These are phyloP conservation scores for Penicillium odoratum DNA, from an alignment of 495 filamentous ascomycete species.

Conservation along the genomic window DNA sequence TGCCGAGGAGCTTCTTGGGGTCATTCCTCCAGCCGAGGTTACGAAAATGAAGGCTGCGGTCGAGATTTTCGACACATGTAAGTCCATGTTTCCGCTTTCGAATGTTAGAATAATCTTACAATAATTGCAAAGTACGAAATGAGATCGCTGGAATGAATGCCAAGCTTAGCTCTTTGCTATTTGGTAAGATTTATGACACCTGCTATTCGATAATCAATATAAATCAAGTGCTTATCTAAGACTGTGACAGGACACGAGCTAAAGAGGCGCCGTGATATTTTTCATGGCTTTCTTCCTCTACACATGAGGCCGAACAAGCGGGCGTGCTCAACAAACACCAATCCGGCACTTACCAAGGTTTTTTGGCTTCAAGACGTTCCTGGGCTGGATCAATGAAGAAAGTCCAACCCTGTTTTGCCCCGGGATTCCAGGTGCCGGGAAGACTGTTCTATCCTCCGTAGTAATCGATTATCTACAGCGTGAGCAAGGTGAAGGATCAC, in stretches of 20 bases:
- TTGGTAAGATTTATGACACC: too few relatives aligned
- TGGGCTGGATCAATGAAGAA: not conserved
- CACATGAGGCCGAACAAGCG: too few relatives aligned
- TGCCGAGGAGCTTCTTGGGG: slow-evolving; percentile 4
- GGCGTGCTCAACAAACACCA: not conserved
- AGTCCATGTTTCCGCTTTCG: not conserved
- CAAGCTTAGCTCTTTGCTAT: too few relatives aligned
- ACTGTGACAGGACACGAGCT: too few relatives aligned
- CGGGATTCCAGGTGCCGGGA: not conserved
- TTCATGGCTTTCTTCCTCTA: too few relatives aligned
- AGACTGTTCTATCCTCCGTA: not conserved
- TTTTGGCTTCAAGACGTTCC: not conserved
- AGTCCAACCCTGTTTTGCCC: not conserved
- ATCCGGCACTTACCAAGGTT: not conserved
- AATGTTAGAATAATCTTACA: too few relatives aligned
- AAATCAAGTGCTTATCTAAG: too few relatives aligned
- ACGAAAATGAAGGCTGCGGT: not conserved
- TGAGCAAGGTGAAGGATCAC: not conserved
- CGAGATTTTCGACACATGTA: not conserved
- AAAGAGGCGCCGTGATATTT: too few relatives aligned
- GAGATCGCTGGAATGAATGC: too few relatives aligned
- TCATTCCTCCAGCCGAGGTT: not conserved
- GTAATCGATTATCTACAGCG: not conserved
- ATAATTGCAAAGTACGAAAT: too few relatives aligned
- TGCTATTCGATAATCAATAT: too few relatives aligned